Evolutionary conservation across 148 eudicot species (phyloP).

Genomic region (Cornus florida): DNA sequence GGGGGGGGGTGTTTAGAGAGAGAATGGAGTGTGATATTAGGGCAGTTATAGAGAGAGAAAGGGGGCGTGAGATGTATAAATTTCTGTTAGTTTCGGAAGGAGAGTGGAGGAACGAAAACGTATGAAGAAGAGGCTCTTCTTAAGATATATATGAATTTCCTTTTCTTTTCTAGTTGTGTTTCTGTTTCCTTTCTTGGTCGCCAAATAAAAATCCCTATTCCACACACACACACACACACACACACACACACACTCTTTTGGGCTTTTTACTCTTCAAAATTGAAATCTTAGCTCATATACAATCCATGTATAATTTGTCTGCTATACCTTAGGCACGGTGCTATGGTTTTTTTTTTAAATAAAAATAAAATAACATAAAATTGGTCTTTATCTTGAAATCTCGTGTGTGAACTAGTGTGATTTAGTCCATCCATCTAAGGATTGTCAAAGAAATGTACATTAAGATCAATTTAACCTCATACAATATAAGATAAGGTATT

Average conservation of each 20-base stretch:
- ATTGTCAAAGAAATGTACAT: too few relatives aligned
- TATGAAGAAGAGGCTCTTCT: slow-evolving; percentile 11
- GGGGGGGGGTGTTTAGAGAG: neutral
- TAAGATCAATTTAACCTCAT: too few relatives aligned
- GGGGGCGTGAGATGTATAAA: neutral
- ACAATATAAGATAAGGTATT: too few relatives aligned
- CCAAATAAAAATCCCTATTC: neutral
- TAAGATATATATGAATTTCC: slow-evolving; percentile 4
- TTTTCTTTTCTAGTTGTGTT: neutral
- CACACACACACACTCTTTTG: neutral
- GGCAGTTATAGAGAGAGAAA: slow-evolving; percentile 14
- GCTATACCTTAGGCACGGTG: too few relatives aligned
- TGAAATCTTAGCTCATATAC: too few relatives aligned
- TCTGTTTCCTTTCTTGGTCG: neutral
- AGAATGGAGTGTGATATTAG: slow-evolving; percentile 14
- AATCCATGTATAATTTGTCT: too few relatives aligned
- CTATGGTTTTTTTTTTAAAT: too few relatives aligned
- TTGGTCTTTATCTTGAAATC: too few relatives aligned
- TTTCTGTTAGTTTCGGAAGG: neutral
- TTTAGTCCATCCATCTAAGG: too few relatives aligned
- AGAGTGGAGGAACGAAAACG: neutral
- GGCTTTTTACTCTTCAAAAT: too few relatives aligned
- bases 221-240: neutral
- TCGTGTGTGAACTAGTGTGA: too few relatives aligned
- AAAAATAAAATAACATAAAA: too few relatives aligned